These are phyloP conservation scores for Ophiorrhiza pumila DNA, from an alignment of 257 asterid species.

Conservation along the genomic window DNA sequence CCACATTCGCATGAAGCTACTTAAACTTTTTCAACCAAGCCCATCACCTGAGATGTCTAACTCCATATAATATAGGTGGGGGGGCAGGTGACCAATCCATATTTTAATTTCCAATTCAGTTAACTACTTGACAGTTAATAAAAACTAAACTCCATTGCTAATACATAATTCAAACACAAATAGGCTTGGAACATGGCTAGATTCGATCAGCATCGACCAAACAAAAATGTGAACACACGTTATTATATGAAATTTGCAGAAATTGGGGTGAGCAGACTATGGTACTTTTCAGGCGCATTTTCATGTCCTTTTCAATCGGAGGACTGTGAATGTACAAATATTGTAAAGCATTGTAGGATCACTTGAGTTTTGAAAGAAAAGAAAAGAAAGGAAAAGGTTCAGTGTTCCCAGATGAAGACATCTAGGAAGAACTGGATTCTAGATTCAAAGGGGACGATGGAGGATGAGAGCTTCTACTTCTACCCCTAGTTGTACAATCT, in stretches of 20 bases:
- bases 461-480: conserved; percentile 30
- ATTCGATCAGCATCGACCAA: not conserved
- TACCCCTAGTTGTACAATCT: conserved; percentile 21
- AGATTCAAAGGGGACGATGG: conserved; percentile 27
- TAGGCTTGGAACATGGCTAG: not conserved
- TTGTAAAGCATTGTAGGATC: no score
- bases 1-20: not conserved
- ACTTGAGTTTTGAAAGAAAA: not conserved
- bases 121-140: not conserved
- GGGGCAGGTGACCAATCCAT: not conserved
- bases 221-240: not conserved
- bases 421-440: conserved; percentile 24
- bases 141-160: not conserved
- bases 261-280: not conserved
- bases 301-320: conserved; percentile 2
- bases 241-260: not conserved
- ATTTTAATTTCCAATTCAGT: not conserved
- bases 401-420: not conserved
- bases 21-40: not conserved
- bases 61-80: not conserved
- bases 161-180: not conserved
- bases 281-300: not conserved
- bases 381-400: not conserved
- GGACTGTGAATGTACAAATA: conserved; percentile 17
- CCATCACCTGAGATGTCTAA: not conserved